Evolutionary conservation across 768 basidiomycete species (phyloP).

Genomic region (Mycena galopus): DNA sequence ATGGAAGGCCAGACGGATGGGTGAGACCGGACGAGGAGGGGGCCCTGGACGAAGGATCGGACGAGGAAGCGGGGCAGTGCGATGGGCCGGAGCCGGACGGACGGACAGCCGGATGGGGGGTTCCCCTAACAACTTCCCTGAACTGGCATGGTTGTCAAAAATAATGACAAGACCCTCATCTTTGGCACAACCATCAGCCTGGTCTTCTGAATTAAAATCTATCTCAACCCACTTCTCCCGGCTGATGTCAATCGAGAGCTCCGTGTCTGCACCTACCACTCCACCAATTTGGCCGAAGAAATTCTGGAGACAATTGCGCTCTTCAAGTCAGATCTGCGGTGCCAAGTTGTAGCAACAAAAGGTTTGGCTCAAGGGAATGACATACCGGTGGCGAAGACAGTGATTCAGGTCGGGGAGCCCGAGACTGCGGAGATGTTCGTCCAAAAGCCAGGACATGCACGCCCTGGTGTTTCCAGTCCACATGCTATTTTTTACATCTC

Average conservation of each 20-base stretch:
- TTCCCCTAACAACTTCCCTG: too few species aligned
- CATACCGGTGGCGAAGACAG: conserved; percentile 3
- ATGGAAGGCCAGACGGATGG: too few species aligned
- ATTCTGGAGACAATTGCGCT: not conserved
- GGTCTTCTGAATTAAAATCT: conserved; percentile 37
- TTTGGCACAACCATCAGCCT: conserved; percentile 44
- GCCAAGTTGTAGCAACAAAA: conserved; percentile 11
- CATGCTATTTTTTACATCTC: conserved; percentile 6
- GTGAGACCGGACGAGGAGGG: too few species aligned
- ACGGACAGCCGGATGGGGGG: too few species aligned
- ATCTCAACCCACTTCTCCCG: conserved; percentile 28
- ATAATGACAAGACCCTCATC: conserved; percentile 39
- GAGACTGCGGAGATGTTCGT: not conserved
- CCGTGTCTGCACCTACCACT: not conserved
- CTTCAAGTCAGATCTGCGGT: not conserved
- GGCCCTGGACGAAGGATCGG: too few species aligned
- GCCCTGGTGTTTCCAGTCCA: not conserved
- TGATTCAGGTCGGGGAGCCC: conserved; percentile 17
- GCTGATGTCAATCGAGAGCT: not conserved
- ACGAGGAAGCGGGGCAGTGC: too few species aligned
- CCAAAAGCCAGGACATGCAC: conserved; percentile 8
- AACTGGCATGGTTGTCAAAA: conserved; percentile 13
- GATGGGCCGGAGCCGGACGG: too few species aligned
- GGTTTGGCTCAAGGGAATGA: conserved; percentile 7
- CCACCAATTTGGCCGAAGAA: not conserved